Base-by-base conservation (phyloP, 2,329 filamentous ascomycete species). In the Microsporum ferrugineum region DNA sequence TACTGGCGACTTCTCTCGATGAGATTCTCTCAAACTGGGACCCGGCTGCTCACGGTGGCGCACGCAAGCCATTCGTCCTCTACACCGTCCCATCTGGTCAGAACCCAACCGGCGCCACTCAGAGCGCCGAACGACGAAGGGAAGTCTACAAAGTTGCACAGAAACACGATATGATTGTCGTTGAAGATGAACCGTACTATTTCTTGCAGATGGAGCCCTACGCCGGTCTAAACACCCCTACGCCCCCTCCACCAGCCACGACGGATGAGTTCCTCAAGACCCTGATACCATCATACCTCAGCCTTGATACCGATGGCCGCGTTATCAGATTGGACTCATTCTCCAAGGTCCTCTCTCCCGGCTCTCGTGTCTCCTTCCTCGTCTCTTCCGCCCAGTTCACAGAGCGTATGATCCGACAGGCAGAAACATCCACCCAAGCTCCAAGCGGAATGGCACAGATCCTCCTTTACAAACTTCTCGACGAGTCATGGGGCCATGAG, bases 181-280 rank as follows among this genome's bases (percentile, higher is more conserved):
- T 96, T 66, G 91, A 96, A 76, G 91, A 96, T 71, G 91, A 96
- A 72, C 91, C 91, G 1, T 96, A 96, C 77, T 96, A 95, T 76
- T 96, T 92, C 77, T 80, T 96, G 39, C 91, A 96, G 70, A 86
- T 86, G 83, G 84, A 88, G 67, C 84, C 87, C 0, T 92, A 91
- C 74, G 80, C 80, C 1, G 80, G 82, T 12, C 75, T 79, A 36
- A 73, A 79, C 65, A 74, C 78, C 14, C 73, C 80, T 0, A 74
- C 78, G 1, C 75, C 78, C 2, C 81, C 83, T 5, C 78, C 82
- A 0, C 86, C 87, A 5, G 74, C 78, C 39, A 83, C 76, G 10
- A 82, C 89, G 60, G 82, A 86, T 2, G 85, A 87, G 8, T 96
- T 96, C 73, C 77, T 97, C 62, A 77, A 81, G 8, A 78, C 82